These are phyloP conservation scores for sweet orange (Citrus sinensis) DNA, from an alignment of 345 rosid genomes.

Conservation along the genomic window DVS_A1.0 CM039166.1:11205001-11205500, in stretches of 20 bases:
- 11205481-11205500: neutral
- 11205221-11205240: neutral
- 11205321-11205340: neutral
- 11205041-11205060: slow-evolving; percentile 95
- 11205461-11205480: neutral
- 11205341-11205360: neutral
- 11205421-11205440: neutral
- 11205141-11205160: slow-evolving; percentile 8
- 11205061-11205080: slow-evolving; percentile 82
- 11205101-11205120: slow-evolving; percentile 90
- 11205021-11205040: slow-evolving; percentile 84
- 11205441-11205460: neutral
- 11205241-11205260: neutral
- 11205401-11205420: neutral
- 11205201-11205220: neutral
- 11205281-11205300: neutral
- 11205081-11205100: slow-evolving; percentile 81
- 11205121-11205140: slow-evolving; percentile 84
- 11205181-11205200: neutral
- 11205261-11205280: neutral
- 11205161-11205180: neutral
- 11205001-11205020: slow-evolving; percentile 83
- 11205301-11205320: neutral
- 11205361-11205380: too few relatives aligned
- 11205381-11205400: neutral